Evolutionary conservation across 352 stramenopile species (phyloP).

Genomic region (Blastocystis sp.): DNA sequence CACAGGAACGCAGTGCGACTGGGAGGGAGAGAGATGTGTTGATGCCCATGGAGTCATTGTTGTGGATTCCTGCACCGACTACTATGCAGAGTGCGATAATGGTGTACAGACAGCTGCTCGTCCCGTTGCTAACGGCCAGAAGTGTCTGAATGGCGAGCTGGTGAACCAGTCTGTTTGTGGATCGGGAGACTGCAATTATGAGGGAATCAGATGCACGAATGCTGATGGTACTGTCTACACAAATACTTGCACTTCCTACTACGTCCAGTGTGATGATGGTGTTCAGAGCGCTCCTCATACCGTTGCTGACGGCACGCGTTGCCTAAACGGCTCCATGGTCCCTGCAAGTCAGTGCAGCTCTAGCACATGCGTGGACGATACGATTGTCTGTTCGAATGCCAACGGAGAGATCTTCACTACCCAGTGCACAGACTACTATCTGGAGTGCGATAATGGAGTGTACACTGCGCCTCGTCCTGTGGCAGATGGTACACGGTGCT

Average conservation of each 20-base stretch:
- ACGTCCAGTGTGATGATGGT: conserved; percentile 51
- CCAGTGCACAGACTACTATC: conserved; percentile 38
- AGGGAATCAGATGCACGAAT: conserved; percentile 1
- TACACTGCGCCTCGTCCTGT: conserved; percentile 26
- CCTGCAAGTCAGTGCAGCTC: neutral
- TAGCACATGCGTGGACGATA: neutral
- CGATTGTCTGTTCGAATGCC: conserved; percentile 31
- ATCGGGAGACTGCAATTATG: neutral
- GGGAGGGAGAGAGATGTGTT: conserved; percentile 13
- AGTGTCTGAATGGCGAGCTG: conserved; percentile 18
- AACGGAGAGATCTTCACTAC: neutral
- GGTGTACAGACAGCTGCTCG: neutral
- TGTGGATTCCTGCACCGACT: conserved; percentile 30
- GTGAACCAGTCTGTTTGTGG: neutral
- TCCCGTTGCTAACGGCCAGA: conserved; percentile 21
- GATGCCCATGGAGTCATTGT: neutral
- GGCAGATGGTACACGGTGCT: conserved; percentile 51
- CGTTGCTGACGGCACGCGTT: conserved; percentile 47
- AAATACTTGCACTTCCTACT: conserved; percentile 27
- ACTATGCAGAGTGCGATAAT: conserved; percentile 48
- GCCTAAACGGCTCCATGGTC: conserved; percentile 6
- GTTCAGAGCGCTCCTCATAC: neutral
- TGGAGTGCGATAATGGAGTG: conserved; percentile 7
- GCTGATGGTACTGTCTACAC: neutral
- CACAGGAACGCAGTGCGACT: neutral